Base-by-base conservation (phyloP, 1,284 basidiomycete genomes). In the Moesziomyces antarcticus region DNA sequence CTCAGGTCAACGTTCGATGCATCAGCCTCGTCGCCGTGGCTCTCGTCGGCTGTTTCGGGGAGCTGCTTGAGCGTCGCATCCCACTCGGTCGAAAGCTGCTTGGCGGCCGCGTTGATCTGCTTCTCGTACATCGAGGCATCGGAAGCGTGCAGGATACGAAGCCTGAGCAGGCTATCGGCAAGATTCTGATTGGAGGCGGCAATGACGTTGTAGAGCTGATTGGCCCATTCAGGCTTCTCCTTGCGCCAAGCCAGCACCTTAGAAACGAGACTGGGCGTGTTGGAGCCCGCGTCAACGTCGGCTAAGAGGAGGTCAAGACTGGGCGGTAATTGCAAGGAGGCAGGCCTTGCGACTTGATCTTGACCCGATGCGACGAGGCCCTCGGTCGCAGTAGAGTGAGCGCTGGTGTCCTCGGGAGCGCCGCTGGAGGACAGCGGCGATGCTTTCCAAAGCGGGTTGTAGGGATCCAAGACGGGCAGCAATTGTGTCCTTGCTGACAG, bases 271-370 rank as follows among this genome's bases (percentile, higher is more conserved):
- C 73, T 78, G 1, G 80, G 82, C 3, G 82, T 84, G 59, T 83
- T 82, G 20, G 73, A 77, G 5, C 82, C 82, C 5, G 82, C 76
- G 42, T 84, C 81, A 9, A 84, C 82, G 51, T 84, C 82, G 11
- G 81, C 82, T 2, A 84, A 64, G 14, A 81, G 71, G 35, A 84
- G 56, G 20, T 73, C 70, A 13, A 83, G 50, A 45, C 73, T 70
- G 0, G 82, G 80, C 5, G 82, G 82, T 9, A 84, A 67, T 41
- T 67, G 64, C 14, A 84, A 60, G 1, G 81, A 75, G 2, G 81
- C 79, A 13, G 82, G 82, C 33, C 48, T 59, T 4, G 67, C 58
- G 1, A 69, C 61, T 2, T 58, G 13, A 20, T 62, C 50, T 18
- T 48, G 35, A 25, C 50, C 50, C 4, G 50, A 46, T n/a, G 51